phyloP scores from a whole-genome alignment of 139 green algal species.

The Volvox africanus region DNA sequence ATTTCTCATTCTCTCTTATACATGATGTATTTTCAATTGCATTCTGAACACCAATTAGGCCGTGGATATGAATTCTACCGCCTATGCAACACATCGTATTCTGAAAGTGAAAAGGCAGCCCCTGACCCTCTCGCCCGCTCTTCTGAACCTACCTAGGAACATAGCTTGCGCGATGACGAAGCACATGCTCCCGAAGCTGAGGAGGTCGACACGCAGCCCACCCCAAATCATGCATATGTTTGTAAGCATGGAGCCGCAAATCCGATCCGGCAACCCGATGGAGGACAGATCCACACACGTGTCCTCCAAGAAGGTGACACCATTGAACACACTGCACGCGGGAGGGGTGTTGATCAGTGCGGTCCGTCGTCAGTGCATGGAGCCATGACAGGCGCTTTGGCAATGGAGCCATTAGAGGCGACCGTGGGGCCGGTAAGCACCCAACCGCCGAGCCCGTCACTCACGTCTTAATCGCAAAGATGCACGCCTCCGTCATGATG shows the following conservation, averaged over 20 bases:
- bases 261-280: not conserved
- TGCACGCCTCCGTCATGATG: conserved; percentile 21
- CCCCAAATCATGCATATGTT: conserved; percentile 7
- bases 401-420: too few relatives aligned
- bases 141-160: conserved; percentile 26
- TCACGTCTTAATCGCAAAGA: not conserved
- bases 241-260: not conserved
- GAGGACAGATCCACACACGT: conserved; percentile 8
- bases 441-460: not conserved
- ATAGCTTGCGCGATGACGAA: conserved; percentile 24
- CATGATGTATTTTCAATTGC: too few relatives aligned
- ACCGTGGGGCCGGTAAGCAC: not conserved
- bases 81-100: too few relatives aligned
- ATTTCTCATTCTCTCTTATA: too few relatives aligned
- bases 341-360: too few relatives aligned
- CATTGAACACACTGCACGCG: not conserved
- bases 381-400: too few relatives aligned
- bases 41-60: too few relatives aligned
- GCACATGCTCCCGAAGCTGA: not conserved
- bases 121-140: too few relatives aligned
- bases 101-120: too few relatives aligned
- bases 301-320: not conserved
- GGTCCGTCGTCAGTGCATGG: not conserved
- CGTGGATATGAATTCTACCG: too few relatives aligned
- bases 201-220: not conserved